phyloP scores from a whole-genome alignment of 176 grass and related monocot species.

The Pontederia paniculata region DNA sequence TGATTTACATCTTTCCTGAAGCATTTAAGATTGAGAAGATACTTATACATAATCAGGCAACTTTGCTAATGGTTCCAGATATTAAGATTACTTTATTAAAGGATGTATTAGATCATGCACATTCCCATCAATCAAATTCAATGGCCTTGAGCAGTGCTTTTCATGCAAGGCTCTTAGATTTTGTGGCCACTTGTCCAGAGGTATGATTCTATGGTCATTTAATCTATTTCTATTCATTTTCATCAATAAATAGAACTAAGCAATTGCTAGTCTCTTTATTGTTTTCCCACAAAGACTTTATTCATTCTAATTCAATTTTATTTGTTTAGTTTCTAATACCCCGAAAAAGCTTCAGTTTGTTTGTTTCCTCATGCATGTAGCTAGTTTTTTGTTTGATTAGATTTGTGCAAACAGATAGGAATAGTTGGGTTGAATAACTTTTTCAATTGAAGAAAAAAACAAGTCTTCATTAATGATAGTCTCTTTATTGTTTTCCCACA shows the following conservation, averaged over 20 bases:
- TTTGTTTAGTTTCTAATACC: background rate
- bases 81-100: constrained; percentile 70
- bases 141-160: constrained; percentile 59
- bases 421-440: too few species aligned
- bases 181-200: constrained; percentile 49
- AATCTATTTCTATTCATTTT: background rate
- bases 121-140: constrained; percentile 39
- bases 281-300: background rate
- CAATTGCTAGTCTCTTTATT: background rate
- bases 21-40: constrained; percentile 74
- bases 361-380: background rate
- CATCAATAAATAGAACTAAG: background rate
- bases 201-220: constrained; percentile 22
- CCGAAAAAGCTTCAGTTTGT: too few species aligned
- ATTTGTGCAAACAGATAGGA: too few species aligned
- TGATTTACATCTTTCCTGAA: constrained; percentile 82
- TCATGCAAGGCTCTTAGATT: constrained; percentile 56
- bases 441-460: background rate
- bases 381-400: too few species aligned
- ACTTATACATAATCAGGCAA: constrained; percentile 65
- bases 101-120: constrained; percentile 33
- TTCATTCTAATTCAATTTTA: background rate
- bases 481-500: background rate
- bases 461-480: background rate
- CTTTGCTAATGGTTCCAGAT: constrained; percentile 68